Evolutionary conservation across 75 land plant species (phyloP), one percentile per base, ranked within the genome.

Genomic region (Sequoia sempervirens): DNA sequence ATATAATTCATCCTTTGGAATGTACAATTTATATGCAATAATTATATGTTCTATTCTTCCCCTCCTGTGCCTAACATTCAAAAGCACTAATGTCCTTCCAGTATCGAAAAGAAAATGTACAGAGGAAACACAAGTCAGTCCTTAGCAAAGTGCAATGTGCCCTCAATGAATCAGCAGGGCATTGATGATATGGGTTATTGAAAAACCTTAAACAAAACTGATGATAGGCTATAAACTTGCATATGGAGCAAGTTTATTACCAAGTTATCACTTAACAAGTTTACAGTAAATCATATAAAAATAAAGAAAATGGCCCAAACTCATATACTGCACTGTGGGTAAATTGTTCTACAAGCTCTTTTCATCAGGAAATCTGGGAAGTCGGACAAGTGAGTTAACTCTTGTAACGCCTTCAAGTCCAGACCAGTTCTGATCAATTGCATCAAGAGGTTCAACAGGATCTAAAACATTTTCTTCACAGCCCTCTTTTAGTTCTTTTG

Each of bases 391-490:
- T 4, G 96, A 92, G 82, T 95, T 93, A 34, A 93, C 95, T 82
- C 96, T 84, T 12, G 96, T 93, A 20, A 95, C 95, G 36, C 96
- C 96, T 82, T 94, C 94, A 86, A 94, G 86, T 41, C 93, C 96
- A 11, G 86, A 88, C 96, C 94, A 94, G 53, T 91, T 88, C 82
- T 91, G 86, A 82, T 90, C 94, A 81, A 89, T 91, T 2, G 83
- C 61, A 5, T 81, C 82, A 50, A 75, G 78, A 75, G 78, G 41
- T 75, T 75, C 82, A 50, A 75, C 43, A 75, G 78, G 26, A 37
- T 75, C 78, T 75, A 75, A 38, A 75, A 38, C 45, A 75, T 75
- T 75, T 75, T 75, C 78, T 75, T 75, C 78, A 38, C 45, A 18
- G 20, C 41, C 2, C 17, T 75, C 78, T 75, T 75, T 75, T 75